Evolutionary conservation across 139 green algal species (phyloP), one percentile per base, ranked within the genome.

Genomic region (Chlorella sp.): DNA sequence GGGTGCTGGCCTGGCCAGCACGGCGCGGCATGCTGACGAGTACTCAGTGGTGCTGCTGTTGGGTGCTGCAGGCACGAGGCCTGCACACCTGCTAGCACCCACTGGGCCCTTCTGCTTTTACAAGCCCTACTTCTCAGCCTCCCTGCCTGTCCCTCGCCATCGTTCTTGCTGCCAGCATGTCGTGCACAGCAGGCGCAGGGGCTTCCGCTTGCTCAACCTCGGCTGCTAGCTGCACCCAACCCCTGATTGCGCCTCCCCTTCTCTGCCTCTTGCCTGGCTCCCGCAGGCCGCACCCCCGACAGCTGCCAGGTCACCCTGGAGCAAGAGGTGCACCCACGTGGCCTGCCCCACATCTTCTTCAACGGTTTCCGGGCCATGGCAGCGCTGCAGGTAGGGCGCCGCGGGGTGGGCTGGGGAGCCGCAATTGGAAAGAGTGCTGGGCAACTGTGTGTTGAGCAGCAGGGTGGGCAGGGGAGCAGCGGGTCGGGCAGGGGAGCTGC

Each of bases 311-410:
- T 88, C 22, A 88, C 36, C 21, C 64, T 88, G 66, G 83, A 88
- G 37, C 66, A 88, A 37, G 83, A 88, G 66, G 83, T 88, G 66
- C 83, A 88, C 83, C 83, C 83, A 9, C 32, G n/a, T 3, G 64
- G 64, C 18, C 66, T 88, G 83, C 83, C 64, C 11, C 83, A 66
- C 36, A 61, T 88, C 66, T 88, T 88, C 66, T 40, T 61, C 83
- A 88, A 88, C 64, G 83, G 24, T 0, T 88, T 88, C 37, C 36
- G 83, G 14, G 83, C 83, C 37, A 64, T 88, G 83, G 83, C 83
- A 19, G 64, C 57, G 22, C 68, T 88, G 66, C 83, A 88, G 79
- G 79, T 84, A 26, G 37, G 37, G n/a, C n/a, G n/a, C n/a, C n/a
- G n/a, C n/a, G n/a, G n/a, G n/a, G n/a, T n/a, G n/a, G n/a, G n/a